Evolutionary conservation across 176 grass and related monocot species (phyloP).

Genomic region (Carex pumila): DNA sequence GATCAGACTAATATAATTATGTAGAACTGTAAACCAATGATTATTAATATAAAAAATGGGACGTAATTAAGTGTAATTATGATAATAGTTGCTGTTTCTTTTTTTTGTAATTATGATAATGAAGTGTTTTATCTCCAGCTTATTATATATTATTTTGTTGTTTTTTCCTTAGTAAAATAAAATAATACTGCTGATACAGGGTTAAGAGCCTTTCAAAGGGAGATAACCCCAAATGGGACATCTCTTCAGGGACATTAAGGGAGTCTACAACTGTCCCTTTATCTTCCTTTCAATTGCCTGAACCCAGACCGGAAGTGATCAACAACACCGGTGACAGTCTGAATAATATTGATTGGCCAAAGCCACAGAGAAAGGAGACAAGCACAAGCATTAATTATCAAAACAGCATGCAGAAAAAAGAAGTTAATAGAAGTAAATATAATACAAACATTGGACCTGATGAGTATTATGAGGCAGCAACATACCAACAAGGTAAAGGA

Average conservation of each 20-base stretch:
- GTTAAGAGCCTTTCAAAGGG: conserved; percentile 96
- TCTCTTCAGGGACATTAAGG: conserved; percentile 41
- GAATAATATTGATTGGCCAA: conserved; percentile 56
- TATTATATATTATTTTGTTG: conserved; percentile 5
- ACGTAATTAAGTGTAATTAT: no score
- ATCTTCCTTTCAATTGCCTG: conserved; percentile 35
- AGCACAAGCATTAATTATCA: conserved; percentile 23
- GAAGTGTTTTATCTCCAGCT: background rate
- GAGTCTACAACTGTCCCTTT: conserved; percentile 54
- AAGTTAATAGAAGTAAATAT: conserved; percentile 38
- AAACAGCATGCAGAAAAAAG: conserved; percentile 18
- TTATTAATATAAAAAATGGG: background rate
- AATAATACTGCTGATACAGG: conserved; percentile 34
- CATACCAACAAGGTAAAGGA: conserved; percentile 38
- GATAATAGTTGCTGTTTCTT: background rate
- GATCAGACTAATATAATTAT: background rate
- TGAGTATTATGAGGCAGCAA: conserved; percentile 48
- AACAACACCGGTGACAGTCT: conserved; percentile 45
- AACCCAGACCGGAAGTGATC: conserved; percentile 39
- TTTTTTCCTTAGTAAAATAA: conserved; percentile 14
- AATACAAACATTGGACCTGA: conserved; percentile 14
- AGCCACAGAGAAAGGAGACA: conserved; percentile 27
- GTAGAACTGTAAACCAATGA: background rate
- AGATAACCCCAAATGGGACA: conserved; percentile 62
- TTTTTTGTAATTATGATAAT: background rate